Evolutionary conservation across 2,329 filamentous ascomycete species (phyloP), one percentile per base, ranked within the genome.

Genomic region (Colletotrichum filicis): DNA sequence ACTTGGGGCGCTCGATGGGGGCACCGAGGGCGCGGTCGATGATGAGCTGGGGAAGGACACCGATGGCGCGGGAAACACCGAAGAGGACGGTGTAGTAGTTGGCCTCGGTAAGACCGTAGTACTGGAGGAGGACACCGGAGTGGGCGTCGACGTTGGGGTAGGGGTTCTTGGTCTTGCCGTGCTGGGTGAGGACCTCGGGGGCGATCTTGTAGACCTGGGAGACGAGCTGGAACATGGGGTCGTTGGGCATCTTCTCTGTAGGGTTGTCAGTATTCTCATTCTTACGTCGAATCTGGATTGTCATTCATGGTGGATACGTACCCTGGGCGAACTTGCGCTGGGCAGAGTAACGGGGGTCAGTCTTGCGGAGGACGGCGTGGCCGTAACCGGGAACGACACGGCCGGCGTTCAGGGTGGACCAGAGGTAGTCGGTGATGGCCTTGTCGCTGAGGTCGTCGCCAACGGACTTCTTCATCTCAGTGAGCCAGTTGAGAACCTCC

Each of bases 201-300:
- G 97, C 97, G 81, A 99, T 98, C 94, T 99, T 99, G 94, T 98
- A 99, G 80, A 99, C 97, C 90, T 99, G 97, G 91, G 94, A 97
- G 88, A 99, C 97, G 79, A 99, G 94, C 92, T 99, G 95, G 94
- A 98, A 99, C 95, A 99, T 97, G 81, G 96, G 95, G 91, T 98
- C 97, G 82, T 98, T 91, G 82, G 96, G 94, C 84, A 98, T 92
- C 85, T 98, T 94, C 89, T 94, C 84, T 85, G 76, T 76, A 66
- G 24, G 70, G 64, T 71, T 74, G 78, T 84, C 76, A 85, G 81
- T 71, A 76, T 63, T n/a, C 9, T n/a, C 46, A 12, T 19, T 53
- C 49, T 42, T 35, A 35, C 11, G 46, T 14, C 53, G 52, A 6
- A 14, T 22, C 19, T 37, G 24, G 4, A 26, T 9, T 7, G 49